Evolutionary conservation across 164 flowering plant species (phyloP), one percentile per base, ranked within the genome.

Genomic region (Nymphaea thermarum): DNA sequence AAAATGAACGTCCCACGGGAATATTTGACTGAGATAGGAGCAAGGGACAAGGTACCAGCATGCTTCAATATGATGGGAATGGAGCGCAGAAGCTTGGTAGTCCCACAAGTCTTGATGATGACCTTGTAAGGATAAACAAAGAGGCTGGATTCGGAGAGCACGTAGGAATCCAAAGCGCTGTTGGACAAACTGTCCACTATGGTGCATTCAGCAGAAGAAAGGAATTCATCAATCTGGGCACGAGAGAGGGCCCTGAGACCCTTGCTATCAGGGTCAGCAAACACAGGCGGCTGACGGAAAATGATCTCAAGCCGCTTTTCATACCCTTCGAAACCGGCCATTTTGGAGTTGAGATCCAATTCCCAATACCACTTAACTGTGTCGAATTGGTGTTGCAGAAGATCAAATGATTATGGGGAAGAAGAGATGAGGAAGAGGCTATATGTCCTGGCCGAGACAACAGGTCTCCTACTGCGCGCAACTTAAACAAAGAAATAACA

Each of bases 71-170:
- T 77, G 10, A 87, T 81, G 12, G 96, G 96, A 74, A 90, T 83
- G 3, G 98, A 78, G 6, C 83, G 79, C 51, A 91, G 87, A 72
- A 91, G 70, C 72, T 87, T 91, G 0, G 97, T 91, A 2, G 97
- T 89, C 43, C 97, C 93, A 70, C 97, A 91, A 12, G 97, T 91
- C 71, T 91, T 91, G 75, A 91, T 81, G 70, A 89, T 83, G 18
- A 91, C 72, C 77, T 87, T 91, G 88, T 87, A 85, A 4, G 93
- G 74, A 71, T 80, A 84, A 15, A 91, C 87, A 78, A 91, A 89
- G 69, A 90, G 85, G 84, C 96, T 90, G 0, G 97, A 91, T 71
- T 91, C 97, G 1, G 97, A 91, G n/a, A 89, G 85, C 63, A 89
- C 92, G 67, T 89, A 91, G 3, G 98, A 89, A 66, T 91, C 98